Evolutionary conservation across 495 filamentous ascomycete species (phyloP).

Genomic region (Xylaria acuta): DNA sequence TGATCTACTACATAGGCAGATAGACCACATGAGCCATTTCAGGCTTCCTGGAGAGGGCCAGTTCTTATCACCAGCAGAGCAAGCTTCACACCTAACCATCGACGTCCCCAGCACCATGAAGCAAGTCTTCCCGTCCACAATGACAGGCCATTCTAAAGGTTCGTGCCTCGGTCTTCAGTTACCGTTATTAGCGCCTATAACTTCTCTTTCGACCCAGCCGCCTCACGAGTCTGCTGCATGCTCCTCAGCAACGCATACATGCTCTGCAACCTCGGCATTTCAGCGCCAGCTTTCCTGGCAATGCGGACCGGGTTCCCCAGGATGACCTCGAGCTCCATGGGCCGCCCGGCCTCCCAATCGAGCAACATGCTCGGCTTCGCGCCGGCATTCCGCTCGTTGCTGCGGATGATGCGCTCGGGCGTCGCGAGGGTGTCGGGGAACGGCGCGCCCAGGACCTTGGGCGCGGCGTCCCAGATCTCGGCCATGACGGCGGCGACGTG

Average conservation of each 20-base stretch:
- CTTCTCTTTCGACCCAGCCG: constrained; percentile 39
- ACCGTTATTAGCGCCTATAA: constrained; percentile 31
- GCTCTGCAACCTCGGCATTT: constrained; percentile 59
- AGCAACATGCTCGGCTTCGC: constrained; percentile 66
- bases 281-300: constrained; percentile 56
- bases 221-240: constrained; percentile 49
- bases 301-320: constrained; percentile 64
- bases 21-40: neutral
- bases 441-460: constrained; percentile 54
- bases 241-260: constrained; percentile 59
- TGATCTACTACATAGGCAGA: neutral
- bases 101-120: neutral
- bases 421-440: constrained; percentile 55
- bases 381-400: constrained; percentile 61
- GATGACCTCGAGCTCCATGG: constrained; percentile 67
- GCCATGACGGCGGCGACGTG: constrained; percentile 62
- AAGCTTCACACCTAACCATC: neutral
- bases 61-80: neutral
- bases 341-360: constrained; percentile 62
- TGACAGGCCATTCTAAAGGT: neutral
- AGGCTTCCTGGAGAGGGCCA: neutral
- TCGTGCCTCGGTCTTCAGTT: neutral
- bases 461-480: constrained; percentile 62
- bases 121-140: neutral
- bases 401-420: constrained; percentile 60